Evolutionary conservation across 163 green algal genomes (phyloP), one percentile per base, ranked within the genome.

Genomic region (Scenedesmus sp.): DNA sequence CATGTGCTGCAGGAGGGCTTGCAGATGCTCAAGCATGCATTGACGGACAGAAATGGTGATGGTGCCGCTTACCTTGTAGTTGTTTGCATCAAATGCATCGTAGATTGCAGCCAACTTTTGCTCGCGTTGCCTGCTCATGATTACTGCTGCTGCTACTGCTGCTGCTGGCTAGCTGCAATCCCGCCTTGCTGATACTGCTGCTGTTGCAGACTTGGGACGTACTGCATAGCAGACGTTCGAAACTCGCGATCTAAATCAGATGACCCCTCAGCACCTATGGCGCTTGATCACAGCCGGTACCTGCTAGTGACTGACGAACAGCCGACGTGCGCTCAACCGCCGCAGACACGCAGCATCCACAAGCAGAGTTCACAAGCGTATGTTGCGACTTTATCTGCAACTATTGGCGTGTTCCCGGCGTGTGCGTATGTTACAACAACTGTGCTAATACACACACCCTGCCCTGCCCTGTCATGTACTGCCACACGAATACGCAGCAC

Each of bases 81-180:
- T 98, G 2, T 95, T 90, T 13, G 85, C 90, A 26, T 99, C 97
- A 1, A 99, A 91, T 1, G 97, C 96, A 85, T 99, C 97, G 82
- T 99, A 99, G 20, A 99, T 95, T 0, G 96, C 93, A 9, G 94
- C 84, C 52, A 99, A 87, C 66, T 95, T 96, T 0, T 96, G 91
- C 57, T 99, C 97, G n/a, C 56, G 56, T 23, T 64, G 56, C 57
- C 57, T 52, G 83, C 83, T 59, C 54, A 55, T 66, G 57, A 52
- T 59, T 66, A 46, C 57, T 54, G 83, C 82, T 34, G 55, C 52
- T n/a, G 79, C 82, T 46, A 10, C 54, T 23, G 82, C 74, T 83
- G 16, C 18, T 46, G 54, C 81, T 74, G 52, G 54, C 55, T n/a
- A n/a, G 55, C 82, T 57, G 26, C 3, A 15, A 18, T 5, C 12